Conservation (phyloP, 176 grass and related monocot genomes). For the Triticum turgidum region DNA sequence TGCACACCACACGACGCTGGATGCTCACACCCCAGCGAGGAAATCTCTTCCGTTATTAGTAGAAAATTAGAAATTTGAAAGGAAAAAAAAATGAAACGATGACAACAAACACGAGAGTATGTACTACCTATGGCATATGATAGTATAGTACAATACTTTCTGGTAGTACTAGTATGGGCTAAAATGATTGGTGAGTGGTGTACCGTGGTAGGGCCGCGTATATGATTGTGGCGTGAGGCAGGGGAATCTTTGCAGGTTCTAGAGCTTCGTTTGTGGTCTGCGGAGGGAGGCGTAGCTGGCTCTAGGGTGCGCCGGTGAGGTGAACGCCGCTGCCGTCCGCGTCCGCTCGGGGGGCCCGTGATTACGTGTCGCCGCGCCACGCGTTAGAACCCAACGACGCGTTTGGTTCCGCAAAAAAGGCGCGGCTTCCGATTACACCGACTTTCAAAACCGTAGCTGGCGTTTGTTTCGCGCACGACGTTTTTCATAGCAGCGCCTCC, state of each 20-base stretch:
- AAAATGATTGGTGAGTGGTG: background rate
- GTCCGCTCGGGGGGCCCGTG: background rate
- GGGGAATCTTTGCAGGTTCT: conserved; percentile 41
- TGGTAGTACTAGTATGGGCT: conserved; percentile 9
- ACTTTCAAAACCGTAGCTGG: too few species aligned
- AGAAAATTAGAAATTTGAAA: too few species aligned
- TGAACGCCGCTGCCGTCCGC: background rate
- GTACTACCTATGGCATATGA: background rate
- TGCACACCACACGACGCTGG: background rate
- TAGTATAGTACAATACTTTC: background rate
- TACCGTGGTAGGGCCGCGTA: background rate
- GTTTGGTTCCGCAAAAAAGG: too few species aligned
- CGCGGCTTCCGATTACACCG: too few species aligned
- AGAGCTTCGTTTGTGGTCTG: background rate
- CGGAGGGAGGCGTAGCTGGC: background rate
- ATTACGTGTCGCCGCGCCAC: conserved; percentile 16
- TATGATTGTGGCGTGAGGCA: background rate
- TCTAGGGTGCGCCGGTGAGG: background rate
- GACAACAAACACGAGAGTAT: background rate
- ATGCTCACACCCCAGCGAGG: too few species aligned
- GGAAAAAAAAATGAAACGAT: background rate
- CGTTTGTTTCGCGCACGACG: too few species aligned
- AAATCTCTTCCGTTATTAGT: too few species aligned
- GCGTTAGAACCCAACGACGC: background rate
- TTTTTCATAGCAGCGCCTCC: too few species aligned